Base-by-base conservation (phyloP, 1,139 yeast species). In the Kluyveromyces sp. region DNA sequence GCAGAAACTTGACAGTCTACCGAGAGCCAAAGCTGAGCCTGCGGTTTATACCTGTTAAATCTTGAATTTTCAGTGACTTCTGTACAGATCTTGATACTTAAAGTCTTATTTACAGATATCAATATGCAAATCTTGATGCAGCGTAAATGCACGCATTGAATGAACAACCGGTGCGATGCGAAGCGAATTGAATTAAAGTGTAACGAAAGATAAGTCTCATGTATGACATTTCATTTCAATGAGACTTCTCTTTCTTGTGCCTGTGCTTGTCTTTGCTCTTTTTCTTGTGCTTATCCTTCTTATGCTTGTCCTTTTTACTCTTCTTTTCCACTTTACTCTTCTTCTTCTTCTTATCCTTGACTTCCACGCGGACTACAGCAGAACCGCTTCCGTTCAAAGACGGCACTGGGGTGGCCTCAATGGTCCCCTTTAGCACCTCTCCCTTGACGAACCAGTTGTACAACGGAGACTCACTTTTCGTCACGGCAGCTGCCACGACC, bases 401-500 rank as follows among this genome's bases (percentile, higher is more conserved):
- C 31, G 33, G 17, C 41, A 44, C 37, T 38, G 12, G 18, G n/a
- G 9, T 13, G 33, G 40, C 40, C 43, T 4, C 40, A 43, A 82
- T 77, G 0, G 95, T 86, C 2, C 96, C 97, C 39, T 75, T 75
- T 43, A 92, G 65, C 1, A 92, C 84, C 50, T 83, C 89, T 0
- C 97, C 98, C 54, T 76, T 75, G 0, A 88, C 94, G 69, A 92
- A 92, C 69, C 69, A 52, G 51, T 73, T 66, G 55, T 83, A 83
- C 43, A 83, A 63, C 0, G 87, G 87, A 2, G 85, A 78, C 39
- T 65, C 68, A 1, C 70, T 66, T 55, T 76, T 69, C 46, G 78
- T 63, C 49, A 83, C 61, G 51, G 72, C 66, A 58, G 73, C 46
- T 52, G 77, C 66, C 43, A 68, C 58, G 44, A 61, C 67, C 57